Base-by-base conservation (phyloP, 805 yeast species). In the Saccharomycopsis vini region DNA sequence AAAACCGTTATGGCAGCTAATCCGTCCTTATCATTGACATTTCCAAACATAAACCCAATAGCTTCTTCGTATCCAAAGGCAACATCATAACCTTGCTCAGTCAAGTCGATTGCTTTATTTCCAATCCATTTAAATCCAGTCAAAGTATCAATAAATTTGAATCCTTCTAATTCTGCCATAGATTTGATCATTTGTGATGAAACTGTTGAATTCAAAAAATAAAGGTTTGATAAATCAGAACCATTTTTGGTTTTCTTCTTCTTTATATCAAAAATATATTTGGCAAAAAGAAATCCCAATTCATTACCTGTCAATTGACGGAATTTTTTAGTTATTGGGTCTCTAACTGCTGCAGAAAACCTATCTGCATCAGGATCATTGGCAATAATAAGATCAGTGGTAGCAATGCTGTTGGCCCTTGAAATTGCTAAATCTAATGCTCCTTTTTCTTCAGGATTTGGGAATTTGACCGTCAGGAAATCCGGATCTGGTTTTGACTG, bases 111-210 rank as follows among this genome's bases (percentile, higher is more conserved):
- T 2, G 95, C 92, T 50, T 77, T 74, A 57, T 90, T 90, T 3
- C 97, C 98, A 30, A 90, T 81, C 98, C 98, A 90, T 63, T 90
- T 90, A 68, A 90, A 90, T 1, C 98, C 98, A 1, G 97, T 90
- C 45, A 90, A 68, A 0, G 97, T 90, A 50, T 92, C 97, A 34
- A 66, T 71, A 60, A 71, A 83, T 37, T 73, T 66, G 56, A 81
- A 80, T 0, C 81, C 80, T 37, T 74, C 68, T 3, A 55, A 57
- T 3, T 68, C 59, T 1, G 95, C 92, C 78, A 88, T 76, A 2
- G 79, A 64, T 7, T 66, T 64, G 39, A 89, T 67, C 68, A 88
- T 73, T 56, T 83, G 94, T 3, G 96, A 86, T 0, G 97, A 88
- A 0, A 92, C 97, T 0, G 97, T 87, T 0, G 97, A 88, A 57